Base-by-base conservation (phyloP, 345 rosid genomes). In the Citrus trifoliata region DNA sequence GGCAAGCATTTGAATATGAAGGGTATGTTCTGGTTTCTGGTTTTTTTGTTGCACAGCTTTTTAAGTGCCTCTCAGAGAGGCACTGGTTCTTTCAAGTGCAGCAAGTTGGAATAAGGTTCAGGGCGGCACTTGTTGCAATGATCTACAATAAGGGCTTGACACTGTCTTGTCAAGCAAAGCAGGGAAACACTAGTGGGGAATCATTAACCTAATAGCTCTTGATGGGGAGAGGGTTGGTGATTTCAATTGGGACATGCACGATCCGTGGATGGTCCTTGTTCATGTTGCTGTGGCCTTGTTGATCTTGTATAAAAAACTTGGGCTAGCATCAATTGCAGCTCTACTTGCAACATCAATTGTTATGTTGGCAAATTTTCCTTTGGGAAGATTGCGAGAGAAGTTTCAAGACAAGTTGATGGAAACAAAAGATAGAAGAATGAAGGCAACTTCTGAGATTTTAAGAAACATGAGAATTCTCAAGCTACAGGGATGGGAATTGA, bases 401-500 rank as follows among this genome's bases (percentile, higher is more conserved):
- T 92, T 83, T 79, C 93, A 93, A 84, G 89, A 83, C 38, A 88
- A 88, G 86, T 79, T 93, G 51, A 92, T 92, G 94, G 78, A 90
- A 81, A 84, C 93, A 2, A 92, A 92, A 71, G 96, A 90, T 70
- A 78, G 60, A 30, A 83, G 93, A 70, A 92, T 92, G 94, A 92
- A 86, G 81, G 84, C 88, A 6, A 90, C 91, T 67, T 85, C 90
- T n/a, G 91, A 92, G 84, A 85, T 92, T 63, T 76, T 90, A 66
- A 86, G 88, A 76, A 92, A 90, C 82, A 92, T 92, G 91, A 88
- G 88, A 83, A 92, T 89, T 83, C 91, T 90, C 73, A 92, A 90
- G 80, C 91, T 92, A 70, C 96, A 92, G 67, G 93, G 87, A 22
- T 90, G 96, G 93, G 96, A 90, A 74, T 88, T 90, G 89, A 90